phyloP scores from a whole-genome alignment of 2,329 filamentous ascomycete genomes.

The Triangularia verruculosa region DNA sequence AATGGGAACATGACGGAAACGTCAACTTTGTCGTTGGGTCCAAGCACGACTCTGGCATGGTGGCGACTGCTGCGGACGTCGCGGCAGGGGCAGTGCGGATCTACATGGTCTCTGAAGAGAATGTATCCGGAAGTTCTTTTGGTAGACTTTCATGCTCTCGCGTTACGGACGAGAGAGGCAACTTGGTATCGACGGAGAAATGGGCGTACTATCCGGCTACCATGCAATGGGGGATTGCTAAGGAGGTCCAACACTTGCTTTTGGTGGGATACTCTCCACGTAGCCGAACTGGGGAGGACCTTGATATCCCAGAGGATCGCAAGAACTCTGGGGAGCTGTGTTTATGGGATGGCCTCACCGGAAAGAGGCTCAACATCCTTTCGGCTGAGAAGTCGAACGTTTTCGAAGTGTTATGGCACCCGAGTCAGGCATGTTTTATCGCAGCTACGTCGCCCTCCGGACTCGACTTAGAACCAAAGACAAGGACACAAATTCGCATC shows the following conservation, averaged over 20 bases:
- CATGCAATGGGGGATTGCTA: conserved; percentile 57
- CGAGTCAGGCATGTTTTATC: conserved; percentile 50
- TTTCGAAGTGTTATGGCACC: conserved; percentile 65
- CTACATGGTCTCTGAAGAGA: conserved; percentile 44
- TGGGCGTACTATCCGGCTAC: conserved; percentile 65
- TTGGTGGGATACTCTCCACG: conserved; percentile 63
- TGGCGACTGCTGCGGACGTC: conserved; percentile 60
- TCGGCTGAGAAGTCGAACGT: conserved; percentile 57
- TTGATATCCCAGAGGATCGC: conserved; percentile 57
- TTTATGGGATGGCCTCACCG: conserved; percentile 52
- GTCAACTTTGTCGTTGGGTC: conserved; percentile 63
- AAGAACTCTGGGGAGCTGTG: conserved; percentile 58
- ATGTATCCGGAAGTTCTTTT: conserved; percentile 39
- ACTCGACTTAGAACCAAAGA: conserved; percentile 41
- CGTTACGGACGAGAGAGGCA: conserved; percentile 31
- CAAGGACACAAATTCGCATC: conserved; percentile 57
- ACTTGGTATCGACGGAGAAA: conserved; percentile 38
- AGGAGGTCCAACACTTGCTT: conserved; percentile 48
- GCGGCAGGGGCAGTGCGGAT: conserved; percentile 53
- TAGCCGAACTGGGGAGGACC: conserved; percentile 49
- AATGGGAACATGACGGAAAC: conserved; percentile 55
- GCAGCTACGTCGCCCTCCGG: conserved; percentile 56
- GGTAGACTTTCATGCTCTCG: conserved; percentile 42
- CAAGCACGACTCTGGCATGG: conserved; percentile 44
- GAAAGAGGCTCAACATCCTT: conserved; percentile 45